Conservation (phyloP, 2,329 filamentous ascomycete species). For the Fusarium poae region DNA sequence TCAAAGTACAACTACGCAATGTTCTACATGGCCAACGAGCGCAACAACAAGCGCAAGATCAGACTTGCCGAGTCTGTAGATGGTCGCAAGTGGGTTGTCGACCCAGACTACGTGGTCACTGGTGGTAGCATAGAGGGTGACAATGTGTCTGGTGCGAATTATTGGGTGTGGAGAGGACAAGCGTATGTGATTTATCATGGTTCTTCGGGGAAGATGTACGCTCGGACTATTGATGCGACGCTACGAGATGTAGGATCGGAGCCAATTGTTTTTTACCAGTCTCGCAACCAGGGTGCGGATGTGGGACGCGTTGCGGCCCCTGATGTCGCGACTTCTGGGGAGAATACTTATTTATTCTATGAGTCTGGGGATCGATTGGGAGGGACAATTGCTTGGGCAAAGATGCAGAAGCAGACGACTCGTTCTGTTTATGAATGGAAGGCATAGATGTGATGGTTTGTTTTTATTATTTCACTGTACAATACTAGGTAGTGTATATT, state of each 20-base stretch:
- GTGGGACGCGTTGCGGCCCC: conserved; percentile 22
- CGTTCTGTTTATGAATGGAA: background rate
- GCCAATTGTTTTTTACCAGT: conserved; percentile 23
- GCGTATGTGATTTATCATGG: conserved; percentile 30
- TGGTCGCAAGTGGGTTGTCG: conserved; percentile 38
- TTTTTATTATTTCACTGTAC: too few relatives aligned
- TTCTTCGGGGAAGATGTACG: conserved; percentile 14
- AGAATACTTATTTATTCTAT: conserved; percentile 25
- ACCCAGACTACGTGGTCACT: conserved; percentile 21
- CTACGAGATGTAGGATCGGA: conserved; percentile 22
- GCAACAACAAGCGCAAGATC: conserved; percentile 43
- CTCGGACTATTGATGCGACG: conserved; percentile 31
- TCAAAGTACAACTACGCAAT: conserved; percentile 46
- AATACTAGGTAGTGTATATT: background rate
- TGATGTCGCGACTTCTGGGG: background rate
- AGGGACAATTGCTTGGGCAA: conserved; percentile 24
- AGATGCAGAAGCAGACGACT: conserved; percentile 3
- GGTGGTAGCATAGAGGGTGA: conserved; percentile 9
- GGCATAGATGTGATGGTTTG: background rate
- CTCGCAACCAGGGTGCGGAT: conserved; percentile 13
- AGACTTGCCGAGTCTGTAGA: conserved; percentile 45
- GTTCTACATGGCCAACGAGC: conserved; percentile 49
- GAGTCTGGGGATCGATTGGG: conserved; percentile 14
- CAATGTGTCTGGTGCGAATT: conserved; percentile 25
- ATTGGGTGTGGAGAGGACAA: conserved; percentile 29